A percentile compares a stretch with the other conserved stretches of the same genome.
Conservation (phyloP, 805 yeast genomes). For the Cyberlindnera japonica region DNA sequence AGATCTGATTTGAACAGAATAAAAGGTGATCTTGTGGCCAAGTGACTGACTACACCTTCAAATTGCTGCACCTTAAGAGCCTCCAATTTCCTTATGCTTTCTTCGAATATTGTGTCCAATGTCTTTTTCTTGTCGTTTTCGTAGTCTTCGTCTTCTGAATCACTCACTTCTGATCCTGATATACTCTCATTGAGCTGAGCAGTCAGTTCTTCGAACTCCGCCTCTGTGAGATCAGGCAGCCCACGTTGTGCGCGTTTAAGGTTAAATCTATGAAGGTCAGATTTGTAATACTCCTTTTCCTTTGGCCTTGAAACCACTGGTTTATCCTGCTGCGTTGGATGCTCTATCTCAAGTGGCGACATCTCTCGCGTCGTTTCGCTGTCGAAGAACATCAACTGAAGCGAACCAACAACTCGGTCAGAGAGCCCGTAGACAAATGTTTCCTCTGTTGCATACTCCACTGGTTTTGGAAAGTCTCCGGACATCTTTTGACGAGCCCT, state of each 20-base stretch:
- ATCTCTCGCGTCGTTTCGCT: constrained; percentile 40
- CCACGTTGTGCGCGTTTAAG: constrained; percentile 48
- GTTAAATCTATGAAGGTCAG: constrained; percentile 59
- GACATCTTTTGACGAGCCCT: not conserved
- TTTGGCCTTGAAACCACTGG: not conserved
- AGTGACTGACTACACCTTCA: constrained; percentile 40
- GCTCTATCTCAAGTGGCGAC: constrained; percentile 9
- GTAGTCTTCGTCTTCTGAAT: constrained; percentile 21
- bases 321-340: constrained; percentile 17
- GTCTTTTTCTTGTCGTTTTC: constrained; percentile 13
- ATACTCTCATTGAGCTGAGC: constrained; percentile 53
- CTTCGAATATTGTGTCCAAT: constrained; percentile 23
- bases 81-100: constrained; percentile 20
- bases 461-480: not conserved
- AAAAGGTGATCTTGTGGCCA: constrained; percentile 70
- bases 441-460: constrained; percentile 27
- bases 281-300: constrained; percentile 47
- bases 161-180: constrained; percentile 51
- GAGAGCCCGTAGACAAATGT: constrained; percentile 49
- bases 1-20: constrained; percentile 51
- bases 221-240: constrained; percentile 45
- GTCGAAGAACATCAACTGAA: constrained; percentile 55
- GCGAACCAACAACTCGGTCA: constrained; percentile 37
- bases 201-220: constrained; percentile 53
- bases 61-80: constrained; percentile 21